These are phyloP conservation scores for Ramaria sp. DNA, from an alignment of 768 basidiomycete species.

Conservation along the genomic window DNA sequence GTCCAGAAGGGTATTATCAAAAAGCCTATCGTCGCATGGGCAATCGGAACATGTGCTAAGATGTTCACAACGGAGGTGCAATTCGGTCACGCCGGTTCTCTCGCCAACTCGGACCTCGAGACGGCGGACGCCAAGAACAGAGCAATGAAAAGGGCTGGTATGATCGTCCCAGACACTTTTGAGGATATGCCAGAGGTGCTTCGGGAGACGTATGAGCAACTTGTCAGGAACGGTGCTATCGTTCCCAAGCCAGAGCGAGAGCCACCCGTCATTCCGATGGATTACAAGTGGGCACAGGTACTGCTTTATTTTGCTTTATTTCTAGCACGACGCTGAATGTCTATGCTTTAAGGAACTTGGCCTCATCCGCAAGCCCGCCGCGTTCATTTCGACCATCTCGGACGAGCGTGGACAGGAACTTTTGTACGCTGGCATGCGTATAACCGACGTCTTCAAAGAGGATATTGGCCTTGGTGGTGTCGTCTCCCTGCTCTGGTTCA, in stretches of 20 bases:
- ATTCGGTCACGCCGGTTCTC: slow-evolving; percentile 96
- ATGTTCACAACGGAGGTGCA: slow-evolving; percentile 99
- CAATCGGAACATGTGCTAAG: slow-evolving; percentile 99
- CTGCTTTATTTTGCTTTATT: slow-evolving; percentile 1
- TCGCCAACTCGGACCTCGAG: slow-evolving; percentile 97
- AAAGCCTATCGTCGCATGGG: slow-evolving; percentile 99
- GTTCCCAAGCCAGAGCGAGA: slow-evolving; percentile 66
- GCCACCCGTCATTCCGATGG: slow-evolving; percentile 98
- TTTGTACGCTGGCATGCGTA: slow-evolving; percentile 97
- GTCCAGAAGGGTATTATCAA: slow-evolving; percentile 89
- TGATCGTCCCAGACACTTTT: slow-evolving; percentile 96
- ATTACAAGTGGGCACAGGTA: slow-evolving; percentile 97
- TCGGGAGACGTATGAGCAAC: slow-evolving; percentile 72
- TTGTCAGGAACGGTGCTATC: slow-evolving; percentile 62
- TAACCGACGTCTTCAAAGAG: slow-evolving; percentile 97
- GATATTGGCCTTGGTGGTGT: slow-evolving; percentile 97
- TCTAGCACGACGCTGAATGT: neutral
- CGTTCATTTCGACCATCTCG: slow-evolving; percentile 98
- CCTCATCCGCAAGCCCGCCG: slow-evolving; percentile 95
- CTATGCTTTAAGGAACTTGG: slow-evolving; percentile 54
- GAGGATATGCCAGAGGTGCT: slow-evolving; percentile 87
- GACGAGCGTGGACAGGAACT: slow-evolving; percentile 99
- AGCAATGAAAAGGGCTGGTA: slow-evolving; percentile 89
- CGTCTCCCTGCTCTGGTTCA: slow-evolving; percentile 95
- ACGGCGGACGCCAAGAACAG: slow-evolving; percentile 97